A percentile compares a stretch with the other conserved stretches of the same genome.
Evolutionary conservation across 148 eudicot species (phyloP).

Genomic region (Rhododendron williamsianum): DNA sequence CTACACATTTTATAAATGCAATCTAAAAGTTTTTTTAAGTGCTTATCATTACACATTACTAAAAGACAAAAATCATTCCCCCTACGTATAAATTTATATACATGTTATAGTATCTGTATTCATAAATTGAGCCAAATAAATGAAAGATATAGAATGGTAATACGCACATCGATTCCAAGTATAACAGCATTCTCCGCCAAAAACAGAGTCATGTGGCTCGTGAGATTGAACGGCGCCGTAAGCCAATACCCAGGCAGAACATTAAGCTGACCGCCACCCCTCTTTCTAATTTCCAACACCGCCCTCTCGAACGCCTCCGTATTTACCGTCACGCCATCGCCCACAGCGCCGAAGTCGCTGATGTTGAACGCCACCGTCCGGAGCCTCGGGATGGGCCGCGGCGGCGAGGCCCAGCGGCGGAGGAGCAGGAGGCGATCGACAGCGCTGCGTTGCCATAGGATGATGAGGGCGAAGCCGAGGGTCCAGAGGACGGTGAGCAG

Average conservation of each 20-base stretch:
- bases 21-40: background rate
- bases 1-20: background rate
- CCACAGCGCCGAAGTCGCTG: constrained; percentile 80
- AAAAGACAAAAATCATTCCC: background rate
- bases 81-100: too few species aligned
- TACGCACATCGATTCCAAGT: constrained; percentile 67
- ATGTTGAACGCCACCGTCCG: constrained; percentile 59
- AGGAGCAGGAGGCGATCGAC: constrained; percentile 29
- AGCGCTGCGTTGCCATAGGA: constrained; percentile 48
- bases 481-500: constrained; percentile 30
- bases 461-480: constrained; percentile 11
- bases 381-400: constrained; percentile 40
- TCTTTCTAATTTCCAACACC: constrained; percentile 47
- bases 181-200: constrained; percentile 85
- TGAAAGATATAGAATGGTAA: constrained; percentile 14
- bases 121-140: background rate
- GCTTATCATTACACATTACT: background rate
- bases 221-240: constrained; percentile 88
- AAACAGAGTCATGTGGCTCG: constrained; percentile 77
- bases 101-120: too few species aligned
- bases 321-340: constrained; percentile 65
- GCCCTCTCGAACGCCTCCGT: constrained; percentile 86
- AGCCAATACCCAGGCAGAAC: constrained; percentile 82
- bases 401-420: constrained; percentile 25
- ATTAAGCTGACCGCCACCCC: constrained; percentile 89